phyloP scores from a whole-genome alignment of 441 rosid species.

The Populus hybrid region DNA sequence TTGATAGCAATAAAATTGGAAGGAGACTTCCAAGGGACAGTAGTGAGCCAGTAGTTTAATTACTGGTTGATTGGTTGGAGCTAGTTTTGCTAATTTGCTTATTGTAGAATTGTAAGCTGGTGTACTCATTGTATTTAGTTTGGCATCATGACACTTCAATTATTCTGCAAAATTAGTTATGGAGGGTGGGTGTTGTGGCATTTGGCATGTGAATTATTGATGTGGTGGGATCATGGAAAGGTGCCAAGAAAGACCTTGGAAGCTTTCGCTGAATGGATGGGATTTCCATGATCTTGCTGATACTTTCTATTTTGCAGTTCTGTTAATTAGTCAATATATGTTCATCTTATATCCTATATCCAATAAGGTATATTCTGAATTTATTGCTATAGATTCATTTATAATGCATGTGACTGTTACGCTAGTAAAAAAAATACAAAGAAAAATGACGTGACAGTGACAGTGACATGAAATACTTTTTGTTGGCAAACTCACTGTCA shows the following conservation, averaged over 20 bases:
- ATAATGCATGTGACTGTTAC: background rate
- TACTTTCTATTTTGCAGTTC: background rate
- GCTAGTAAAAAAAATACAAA: background rate
- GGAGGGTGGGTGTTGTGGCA: background rate
- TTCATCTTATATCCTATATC: background rate
- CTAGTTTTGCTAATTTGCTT: background rate
- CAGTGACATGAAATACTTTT: background rate
- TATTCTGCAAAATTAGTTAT: background rate
- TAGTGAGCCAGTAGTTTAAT: background rate
- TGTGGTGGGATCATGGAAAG: background rate
- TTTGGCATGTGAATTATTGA: background rate
- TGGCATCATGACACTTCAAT: background rate
- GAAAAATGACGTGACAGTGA: background rate
- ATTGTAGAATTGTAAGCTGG: background rate
- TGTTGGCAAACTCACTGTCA: background rate
- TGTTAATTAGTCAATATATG: background rate
- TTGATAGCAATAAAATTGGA: background rate
- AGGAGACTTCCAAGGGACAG: background rate
- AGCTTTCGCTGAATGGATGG: background rate
- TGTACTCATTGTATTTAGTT: background rate
- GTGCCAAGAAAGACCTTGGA: no score
- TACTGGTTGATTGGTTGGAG: background rate
- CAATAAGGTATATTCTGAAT: background rate
- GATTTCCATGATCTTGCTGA: background rate
- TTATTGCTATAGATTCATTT: background rate